Conservation (phyloP, 306 rosid genomes). For the Datisca glomerata region DNA sequence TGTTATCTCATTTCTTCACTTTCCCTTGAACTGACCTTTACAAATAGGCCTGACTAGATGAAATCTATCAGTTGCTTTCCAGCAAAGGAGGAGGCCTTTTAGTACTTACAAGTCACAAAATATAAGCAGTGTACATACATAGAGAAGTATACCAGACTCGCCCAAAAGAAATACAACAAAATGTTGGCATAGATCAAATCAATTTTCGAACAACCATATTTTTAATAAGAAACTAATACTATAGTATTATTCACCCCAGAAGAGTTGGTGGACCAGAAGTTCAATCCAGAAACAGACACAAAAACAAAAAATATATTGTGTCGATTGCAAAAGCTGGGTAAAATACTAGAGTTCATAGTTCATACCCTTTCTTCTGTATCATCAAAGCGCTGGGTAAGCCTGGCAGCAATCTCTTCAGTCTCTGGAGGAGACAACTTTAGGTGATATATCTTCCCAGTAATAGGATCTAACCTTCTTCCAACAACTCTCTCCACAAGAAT, state of each 20-base stretch:
- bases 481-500: slow-evolving; percentile 83
- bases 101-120: no score
- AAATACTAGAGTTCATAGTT: slow-evolving; percentile 1
- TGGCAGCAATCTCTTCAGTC: slow-evolving; percentile 60
- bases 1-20: background rate
- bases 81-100: background rate
- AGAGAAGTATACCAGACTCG: no score
- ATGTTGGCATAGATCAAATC: background rate
- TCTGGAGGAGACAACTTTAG: slow-evolving; percentile 87
- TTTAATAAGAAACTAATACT: no score
- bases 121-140: no score
- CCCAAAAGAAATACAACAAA: no score
- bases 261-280: background rate
- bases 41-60: background rate
- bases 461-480: slow-evolving; percentile 91
- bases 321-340: background rate
- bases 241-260: background rate
- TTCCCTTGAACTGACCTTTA: background rate
- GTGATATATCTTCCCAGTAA: slow-evolving; percentile 87
- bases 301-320: background rate
- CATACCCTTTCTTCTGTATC: slow-evolving; percentile 85
- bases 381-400: slow-evolving; percentile 93
- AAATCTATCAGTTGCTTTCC: background rate
- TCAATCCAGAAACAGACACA: background rate
- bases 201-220: background rate